Conservation (phyloP, 2,329 filamentous ascomycete species). For the Pseudogymnoascus sp. region DNA sequence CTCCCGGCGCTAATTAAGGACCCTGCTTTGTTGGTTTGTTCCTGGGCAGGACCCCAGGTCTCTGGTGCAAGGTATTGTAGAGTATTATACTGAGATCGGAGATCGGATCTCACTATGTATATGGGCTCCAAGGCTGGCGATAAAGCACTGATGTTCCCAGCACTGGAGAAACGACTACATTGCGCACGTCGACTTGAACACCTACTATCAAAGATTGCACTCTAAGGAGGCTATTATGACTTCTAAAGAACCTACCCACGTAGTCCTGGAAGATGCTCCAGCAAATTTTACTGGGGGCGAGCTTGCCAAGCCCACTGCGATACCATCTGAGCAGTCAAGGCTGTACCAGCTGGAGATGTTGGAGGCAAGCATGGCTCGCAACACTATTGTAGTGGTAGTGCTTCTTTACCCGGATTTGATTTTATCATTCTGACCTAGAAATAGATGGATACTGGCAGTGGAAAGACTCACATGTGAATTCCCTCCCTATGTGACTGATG, state of each 20-base stretch:
- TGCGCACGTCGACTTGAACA: neutral
- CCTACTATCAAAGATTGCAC: neutral
- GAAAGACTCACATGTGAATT: conserved; percentile 68
- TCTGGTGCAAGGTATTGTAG: neutral
- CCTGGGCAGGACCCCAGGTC: neutral
- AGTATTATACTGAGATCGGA: neutral
- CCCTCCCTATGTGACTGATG: neutral
- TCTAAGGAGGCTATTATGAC: neutral
- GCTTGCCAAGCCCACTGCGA: neutral
- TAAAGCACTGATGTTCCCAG: neutral
- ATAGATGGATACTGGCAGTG: conserved; percentile 73
- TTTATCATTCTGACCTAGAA: neutral
- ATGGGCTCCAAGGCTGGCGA: neutral
- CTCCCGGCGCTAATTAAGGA: neutral
- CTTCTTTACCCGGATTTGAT: neutral
- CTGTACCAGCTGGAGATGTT: conserved; percentile 70
- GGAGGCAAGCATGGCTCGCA: conserved; percentile 56
- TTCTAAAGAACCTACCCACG: neutral
- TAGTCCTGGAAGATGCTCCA: neutral
- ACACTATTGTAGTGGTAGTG: conserved; percentile 62
- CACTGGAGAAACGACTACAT: neutral
- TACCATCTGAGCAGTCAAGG: neutral
- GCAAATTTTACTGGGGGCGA: neutral
- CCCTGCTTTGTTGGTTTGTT: neutral
- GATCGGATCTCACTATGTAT: neutral